A percentile compares a stretch with the other conserved stretches of the same genome.
These are phyloP conservation scores for Blastobotrys ciferrii DNA, from an alignment of 1,139 yeast species.

Conservation along the genomic window DNA sequence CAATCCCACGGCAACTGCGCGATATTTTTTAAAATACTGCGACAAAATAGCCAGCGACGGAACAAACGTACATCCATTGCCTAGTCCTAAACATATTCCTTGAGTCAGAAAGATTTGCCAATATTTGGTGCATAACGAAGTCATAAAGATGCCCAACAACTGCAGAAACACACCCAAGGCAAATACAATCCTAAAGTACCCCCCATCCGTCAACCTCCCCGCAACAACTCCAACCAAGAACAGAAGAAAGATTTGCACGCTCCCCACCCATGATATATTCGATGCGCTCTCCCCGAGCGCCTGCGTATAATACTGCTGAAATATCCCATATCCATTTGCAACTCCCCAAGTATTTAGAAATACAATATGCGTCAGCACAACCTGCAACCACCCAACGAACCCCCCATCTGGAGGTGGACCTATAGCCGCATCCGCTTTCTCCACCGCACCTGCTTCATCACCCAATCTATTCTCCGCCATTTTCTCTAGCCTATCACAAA, in stretches of 20 bases:
- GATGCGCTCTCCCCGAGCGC: neutral
- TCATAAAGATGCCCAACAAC: neutral
- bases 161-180: neutral
- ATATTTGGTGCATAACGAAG: neutral
- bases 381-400: neutral
- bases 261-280: neutral
- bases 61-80: conserved; percentile 39
- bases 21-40: conserved; percentile 52
- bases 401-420: neutral
- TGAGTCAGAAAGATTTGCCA: conserved; percentile 38
- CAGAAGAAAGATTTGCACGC: neutral
- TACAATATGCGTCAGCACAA: neutral
- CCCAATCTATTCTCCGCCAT: neutral
- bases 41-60: conserved; percentile 39
- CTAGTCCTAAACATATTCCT: conserved; percentile 55
- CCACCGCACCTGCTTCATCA: neutral
- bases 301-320: neutral
- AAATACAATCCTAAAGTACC: neutral
- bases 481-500: no score
- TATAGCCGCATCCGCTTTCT: neutral
- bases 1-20: conserved; percentile 56
- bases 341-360: neutral
- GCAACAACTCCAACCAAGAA: neutral
- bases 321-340: neutral
- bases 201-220: neutral